A percentile compares a stretch with the other conserved stretches of the same genome.
Evolutionary conservation across 2,329 filamentous ascomycete species (phyloP).

Genomic region (Eurotiales sp.): DNA sequence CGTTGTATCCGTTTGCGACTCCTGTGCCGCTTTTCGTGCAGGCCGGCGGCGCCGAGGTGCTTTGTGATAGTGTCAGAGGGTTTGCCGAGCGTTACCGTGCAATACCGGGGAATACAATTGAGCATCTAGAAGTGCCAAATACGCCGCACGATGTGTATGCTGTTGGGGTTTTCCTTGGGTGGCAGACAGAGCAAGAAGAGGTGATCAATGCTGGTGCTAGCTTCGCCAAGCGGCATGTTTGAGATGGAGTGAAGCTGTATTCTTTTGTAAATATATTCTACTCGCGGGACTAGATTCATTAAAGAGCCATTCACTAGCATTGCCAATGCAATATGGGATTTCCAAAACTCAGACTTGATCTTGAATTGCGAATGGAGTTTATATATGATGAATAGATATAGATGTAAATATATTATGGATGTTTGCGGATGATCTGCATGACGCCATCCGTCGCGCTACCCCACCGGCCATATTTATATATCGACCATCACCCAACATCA

Average conservation of each 20-base stretch:
- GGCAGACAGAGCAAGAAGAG: conserved; percentile 16
- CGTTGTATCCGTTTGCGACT: conserved; percentile 18
- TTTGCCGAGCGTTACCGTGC: conserved; percentile 4
- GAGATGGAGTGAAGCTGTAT: no score
- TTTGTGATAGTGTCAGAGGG: conserved; percentile 15
- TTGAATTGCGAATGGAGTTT: no score
- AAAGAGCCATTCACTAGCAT: no score
- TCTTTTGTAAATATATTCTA: no score
- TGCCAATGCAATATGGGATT: no score
- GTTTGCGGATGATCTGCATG: not conserved
- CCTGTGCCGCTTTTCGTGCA: conserved; percentile 18
- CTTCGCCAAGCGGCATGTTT: conserved; percentile 1
- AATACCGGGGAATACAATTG: conserved; percentile 6
- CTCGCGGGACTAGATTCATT: no score
- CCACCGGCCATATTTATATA: no score
- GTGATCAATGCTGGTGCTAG: not conserved
- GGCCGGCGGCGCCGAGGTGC: conserved; percentile 16
- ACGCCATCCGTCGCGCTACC: not conserved
- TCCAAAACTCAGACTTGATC: no score
- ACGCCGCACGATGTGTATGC: conserved; percentile 20
- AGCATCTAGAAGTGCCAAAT: conserved; percentile 15
- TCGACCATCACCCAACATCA: no score
- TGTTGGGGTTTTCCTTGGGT: conserved; percentile 16
- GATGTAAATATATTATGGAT: not conserved
- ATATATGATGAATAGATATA: no score